A percentile compares a stretch with the other conserved stretches of the same genome.
These are phyloP conservation scores for Hymenoscyphus infarciens DNA, from an alignment of 2,329 filamentous ascomycete genomes.

Conservation along the genomic window DNA sequence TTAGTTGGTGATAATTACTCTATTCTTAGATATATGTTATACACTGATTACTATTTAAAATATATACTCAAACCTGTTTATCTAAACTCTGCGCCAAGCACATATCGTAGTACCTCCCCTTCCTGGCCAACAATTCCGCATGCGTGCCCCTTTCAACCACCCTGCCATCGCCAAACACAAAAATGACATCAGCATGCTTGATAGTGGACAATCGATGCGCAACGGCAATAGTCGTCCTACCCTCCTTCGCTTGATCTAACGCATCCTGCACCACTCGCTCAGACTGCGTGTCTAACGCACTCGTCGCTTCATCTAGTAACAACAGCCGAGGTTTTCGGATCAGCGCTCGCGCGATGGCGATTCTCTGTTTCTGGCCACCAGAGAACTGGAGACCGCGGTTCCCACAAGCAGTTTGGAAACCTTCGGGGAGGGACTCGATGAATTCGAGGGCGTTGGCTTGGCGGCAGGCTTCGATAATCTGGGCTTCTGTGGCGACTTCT, in stretches of 20 bases:
- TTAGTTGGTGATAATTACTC: too few relatives aligned
- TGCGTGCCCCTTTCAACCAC: constrained; percentile 22
- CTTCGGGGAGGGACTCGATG: constrained; percentile 47
- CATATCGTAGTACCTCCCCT: constrained; percentile 53
- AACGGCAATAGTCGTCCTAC: constrained; percentile 69
- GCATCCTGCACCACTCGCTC: constrained; percentile 77
- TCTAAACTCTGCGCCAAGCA: constrained; percentile 68
- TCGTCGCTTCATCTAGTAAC: constrained; percentile 76
- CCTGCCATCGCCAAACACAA: constrained; percentile 20
- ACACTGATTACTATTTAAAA: too few relatives aligned
- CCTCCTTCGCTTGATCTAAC: constrained; percentile 37
- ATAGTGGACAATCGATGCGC: constrained; percentile 74
- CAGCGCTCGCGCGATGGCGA: constrained; percentile 51
- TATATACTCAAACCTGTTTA: not conserved
- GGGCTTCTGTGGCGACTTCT: constrained; percentile 40
- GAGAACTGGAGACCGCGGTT: constrained; percentile 44
- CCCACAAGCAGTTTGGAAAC: constrained; percentile 45
- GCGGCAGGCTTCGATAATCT: constrained; percentile 43
- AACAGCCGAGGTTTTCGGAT: constrained; percentile 48
- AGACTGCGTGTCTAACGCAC: constrained; percentile 68
- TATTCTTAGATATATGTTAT: too few relatives aligned
- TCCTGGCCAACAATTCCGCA: constrained; percentile 53
- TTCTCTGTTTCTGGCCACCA: constrained; percentile 52
- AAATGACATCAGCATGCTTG: constrained; percentile 60
- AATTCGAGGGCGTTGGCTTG: constrained; percentile 50